Evolutionary conservation across 169 alveolate genomes (phyloP), one percentile per base, ranked within the genome.

Genomic region (Cyclospora cayetanensis): DNA sequence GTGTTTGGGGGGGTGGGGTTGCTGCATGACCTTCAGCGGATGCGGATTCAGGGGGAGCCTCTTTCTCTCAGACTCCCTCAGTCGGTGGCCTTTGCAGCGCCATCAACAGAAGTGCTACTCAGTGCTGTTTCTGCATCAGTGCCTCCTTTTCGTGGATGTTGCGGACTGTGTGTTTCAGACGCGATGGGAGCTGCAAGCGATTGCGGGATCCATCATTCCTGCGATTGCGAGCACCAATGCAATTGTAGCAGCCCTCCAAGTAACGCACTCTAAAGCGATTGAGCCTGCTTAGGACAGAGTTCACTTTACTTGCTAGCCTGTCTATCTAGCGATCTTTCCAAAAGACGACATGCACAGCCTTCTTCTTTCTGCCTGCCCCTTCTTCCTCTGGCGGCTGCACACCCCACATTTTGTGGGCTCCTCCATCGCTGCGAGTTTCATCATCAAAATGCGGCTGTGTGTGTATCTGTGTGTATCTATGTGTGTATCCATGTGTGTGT

Each of bases 161-260:
- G 9, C 2, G n/a, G 50, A 43, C 22, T 42, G 53, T 53, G 29
- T 3, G 12, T n/a, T 0, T 93, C 93, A 92, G 86, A 77, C 93
- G 34, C 93, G 92, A 39, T 95, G 95, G 94, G 46, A 85, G 63
- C 74, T 95, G 39, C 97, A 98, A 83, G 96, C 97, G 72, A 97
- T 98, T 25, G 98, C 98, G 27, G 99, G 99, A 20, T 96, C 97
- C 86, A 98, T 98, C 43, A 94, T 97, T 4, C 99, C 99, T 3
- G 99, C 99, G 39, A 95, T 98, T 66, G 98, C 99, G 20, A 94
- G 97, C 60, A 97, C 99, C 15, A 98, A 97, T 94, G 98, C 98
- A 0, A 94, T 97, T 3, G 98, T 97, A 18, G 97, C 98, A 66
- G 97, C 97, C 4, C 91, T 97, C 1, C 97, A 97, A 95, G 93